Percentiles rank a stretch among this genome's conserved stretches.
Conservation (phyloP, 108 stramenopile species). For the Mediolabrus comicus region DNA sequence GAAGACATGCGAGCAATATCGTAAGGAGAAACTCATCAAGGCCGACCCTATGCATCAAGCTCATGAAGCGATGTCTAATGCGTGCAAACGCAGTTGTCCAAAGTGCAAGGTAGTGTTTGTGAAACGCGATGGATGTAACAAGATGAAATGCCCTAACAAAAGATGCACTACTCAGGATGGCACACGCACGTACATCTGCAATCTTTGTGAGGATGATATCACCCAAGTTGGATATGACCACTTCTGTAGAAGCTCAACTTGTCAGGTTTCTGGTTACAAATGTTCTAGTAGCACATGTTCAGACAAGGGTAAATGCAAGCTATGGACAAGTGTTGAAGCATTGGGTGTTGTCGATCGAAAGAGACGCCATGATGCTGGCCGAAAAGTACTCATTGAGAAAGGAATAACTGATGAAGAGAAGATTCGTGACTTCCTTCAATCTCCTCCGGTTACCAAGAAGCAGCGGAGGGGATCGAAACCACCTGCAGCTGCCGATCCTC, state of each 20-base stretch:
- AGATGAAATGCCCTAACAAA: conserved; percentile 11
- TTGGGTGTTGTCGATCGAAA: conserved; percentile 9
- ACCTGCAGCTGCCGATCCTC: no score
- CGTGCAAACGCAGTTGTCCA: conserved; percentile 17
- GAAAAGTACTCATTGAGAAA: conserved; percentile 7
- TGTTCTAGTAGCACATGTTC: background rate
- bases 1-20: background rate
- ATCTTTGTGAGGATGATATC: conserved; percentile 12
- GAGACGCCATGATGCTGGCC: conserved; percentile 8
- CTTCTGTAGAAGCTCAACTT: no score
- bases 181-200: background rate
- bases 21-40: background rate
- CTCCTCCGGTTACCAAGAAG: no score
- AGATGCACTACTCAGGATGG: no score
- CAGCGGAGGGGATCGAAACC: no score
- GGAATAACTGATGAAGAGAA: no score
- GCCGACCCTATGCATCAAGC: conserved; percentile 2
- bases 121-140: conserved; percentile 23
- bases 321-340: conserved; percentile 3
- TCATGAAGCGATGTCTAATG: conserved; percentile 14
- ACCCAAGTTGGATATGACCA: background rate
- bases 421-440: no score
- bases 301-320: background rate
- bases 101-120: conserved; percentile 15
- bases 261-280: no score